Percentiles rank a stretch among this genome's conserved stretches.
Conservation (phyloP, 2,329 filamentous ascomycete species). For the Ascosphaera acerosa region DNA sequence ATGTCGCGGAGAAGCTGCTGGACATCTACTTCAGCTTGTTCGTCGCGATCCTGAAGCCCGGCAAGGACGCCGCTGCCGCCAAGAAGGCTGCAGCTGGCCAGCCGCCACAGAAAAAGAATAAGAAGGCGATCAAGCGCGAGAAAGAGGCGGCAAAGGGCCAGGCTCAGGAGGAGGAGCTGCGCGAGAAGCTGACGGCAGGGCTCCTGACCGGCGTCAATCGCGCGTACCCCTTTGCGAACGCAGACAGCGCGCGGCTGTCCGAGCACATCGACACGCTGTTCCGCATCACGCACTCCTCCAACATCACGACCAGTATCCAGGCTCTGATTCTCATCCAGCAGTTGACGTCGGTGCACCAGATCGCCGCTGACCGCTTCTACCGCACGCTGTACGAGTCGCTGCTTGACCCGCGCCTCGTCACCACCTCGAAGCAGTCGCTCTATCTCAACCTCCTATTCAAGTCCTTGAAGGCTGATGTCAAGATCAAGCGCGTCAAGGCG, state of each 20-base stretch:
- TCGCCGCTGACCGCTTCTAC: slow-evolving; percentile 78
- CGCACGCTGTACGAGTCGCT: slow-evolving; percentile 86
- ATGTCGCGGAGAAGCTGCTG: slow-evolving; percentile 54
- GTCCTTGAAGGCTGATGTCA: slow-evolving; percentile 71
- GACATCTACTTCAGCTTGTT: slow-evolving; percentile 87
- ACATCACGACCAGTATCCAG: slow-evolving; percentile 97
- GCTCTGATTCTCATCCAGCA: slow-evolving; percentile 89
- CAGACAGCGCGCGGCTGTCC: slow-evolving; percentile 54
- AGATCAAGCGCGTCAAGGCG: slow-evolving; percentile 74
- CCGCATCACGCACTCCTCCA: slow-evolving; percentile 86
- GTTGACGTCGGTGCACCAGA: slow-evolving; percentile 52
- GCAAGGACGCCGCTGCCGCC: slow-evolving; percentile 15
- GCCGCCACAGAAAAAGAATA: slow-evolving; percentile 21
- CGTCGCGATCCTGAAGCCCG: slow-evolving; percentile 48
- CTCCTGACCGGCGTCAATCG: slow-evolving; percentile 88
- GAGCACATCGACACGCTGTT: slow-evolving; percentile 85
- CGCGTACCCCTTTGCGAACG: slow-evolving; percentile 73
- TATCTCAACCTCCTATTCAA: slow-evolving; percentile 84
- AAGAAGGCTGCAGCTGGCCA: slow-evolving; percentile 14
- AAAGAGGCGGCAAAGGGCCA: slow-evolving; percentile 11
- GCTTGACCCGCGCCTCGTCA: slow-evolving; percentile 64
- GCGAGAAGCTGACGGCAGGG: slow-evolving; percentile 78
- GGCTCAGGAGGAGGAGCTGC: slow-evolving; percentile 38
- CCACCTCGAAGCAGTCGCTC: slow-evolving; percentile 81
- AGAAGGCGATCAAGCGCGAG: slow-evolving; percentile 6